These are phyloP conservation scores for Colletotrichum sp. DNA, from an alignment of 2,329 filamentous ascomycete genomes.

Conservation along the genomic window DNA sequence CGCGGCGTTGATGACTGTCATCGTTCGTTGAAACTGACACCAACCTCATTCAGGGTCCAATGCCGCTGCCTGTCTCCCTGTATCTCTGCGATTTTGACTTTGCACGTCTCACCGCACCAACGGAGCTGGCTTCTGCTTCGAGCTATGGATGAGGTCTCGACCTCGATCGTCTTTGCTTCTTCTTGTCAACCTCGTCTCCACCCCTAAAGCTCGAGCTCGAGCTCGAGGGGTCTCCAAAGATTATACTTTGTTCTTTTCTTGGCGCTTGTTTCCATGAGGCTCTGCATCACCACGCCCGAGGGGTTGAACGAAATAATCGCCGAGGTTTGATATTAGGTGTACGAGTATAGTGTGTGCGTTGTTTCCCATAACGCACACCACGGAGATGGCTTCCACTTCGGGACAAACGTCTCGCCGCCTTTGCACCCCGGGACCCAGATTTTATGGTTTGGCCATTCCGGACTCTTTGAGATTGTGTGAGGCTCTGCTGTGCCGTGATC, in stretches of 20 bases:
- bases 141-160: not conserved
- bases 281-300: constrained; percentile 8
- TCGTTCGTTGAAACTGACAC: constrained; percentile 4
- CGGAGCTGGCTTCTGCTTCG: constrained; percentile 10
- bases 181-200: not conserved
- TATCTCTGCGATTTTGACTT: not conserved
- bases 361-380: not conserved
- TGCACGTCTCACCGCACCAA: not conserved
- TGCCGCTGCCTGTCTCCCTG: constrained; percentile 10
- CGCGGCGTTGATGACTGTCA: not conserved
- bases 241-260: constrained; percentile 1
- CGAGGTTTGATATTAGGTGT: not conserved
- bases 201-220: not conserved
- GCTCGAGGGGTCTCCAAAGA: not conserved
- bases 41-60: constrained; percentile 5
- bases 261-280: constrained; percentile 11
- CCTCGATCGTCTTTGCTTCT: not conserved
- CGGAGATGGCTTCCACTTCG: constrained; percentile 12
- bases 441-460: not conserved
- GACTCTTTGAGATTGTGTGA: not conserved
- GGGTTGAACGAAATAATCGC: not conserved
- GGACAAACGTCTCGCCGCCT: constrained; percentile 2
- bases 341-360: not conserved
- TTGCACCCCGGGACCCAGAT: not conserved
- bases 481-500: not conserved